Conservation (phyloP, 768 basidiomycete genomes). For the Scleroderma bovista region DNA sequence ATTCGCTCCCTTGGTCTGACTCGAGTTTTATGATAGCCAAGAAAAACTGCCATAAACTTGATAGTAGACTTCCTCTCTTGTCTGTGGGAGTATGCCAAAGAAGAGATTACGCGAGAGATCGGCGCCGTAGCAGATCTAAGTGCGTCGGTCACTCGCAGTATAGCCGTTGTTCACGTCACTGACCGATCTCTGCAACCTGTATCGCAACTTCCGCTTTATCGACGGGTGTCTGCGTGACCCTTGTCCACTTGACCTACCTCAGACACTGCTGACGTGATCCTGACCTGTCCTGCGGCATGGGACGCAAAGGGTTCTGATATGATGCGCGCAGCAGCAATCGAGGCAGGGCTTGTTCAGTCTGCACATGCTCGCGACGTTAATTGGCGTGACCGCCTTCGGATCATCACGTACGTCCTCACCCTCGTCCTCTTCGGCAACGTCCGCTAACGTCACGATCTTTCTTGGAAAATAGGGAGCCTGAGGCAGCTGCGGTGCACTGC, state of each 20-base stretch:
- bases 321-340: slow-evolving; percentile 82
- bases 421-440: slow-evolving; percentile 2
- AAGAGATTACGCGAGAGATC: slow-evolving; percentile 82
- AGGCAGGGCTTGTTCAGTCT: slow-evolving; percentile 73
- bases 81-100: slow-evolving; percentile 83
- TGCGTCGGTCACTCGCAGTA: slow-evolving; percentile 29
- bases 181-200: not conserved
- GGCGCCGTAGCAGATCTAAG: slow-evolving; percentile 82
- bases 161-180: not conserved
- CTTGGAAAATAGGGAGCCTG: slow-evolving; percentile 44
- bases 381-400: slow-evolving; percentile 78
- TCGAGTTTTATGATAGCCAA: slow-evolving; percentile 41
- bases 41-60: slow-evolving; percentile 71
- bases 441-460: not conserved
- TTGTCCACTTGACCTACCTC: not conserved
- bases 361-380: slow-evolving; percentile 60
- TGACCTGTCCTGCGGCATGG: slow-evolving; percentile 90
- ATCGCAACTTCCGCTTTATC: not conserved
- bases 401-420: slow-evolving; percentile 55
- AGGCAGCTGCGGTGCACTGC: slow-evolving; percentile 90
- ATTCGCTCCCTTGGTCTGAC: not conserved
- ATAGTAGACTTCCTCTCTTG: slow-evolving; percentile 80
- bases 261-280: slow-evolving; percentile 82
- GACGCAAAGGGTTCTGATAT: slow-evolving; percentile 80
- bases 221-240: not conserved